Conservation (phyloP, 1,284 basidiomycete species). For the Trichosporon sp. region DNA sequence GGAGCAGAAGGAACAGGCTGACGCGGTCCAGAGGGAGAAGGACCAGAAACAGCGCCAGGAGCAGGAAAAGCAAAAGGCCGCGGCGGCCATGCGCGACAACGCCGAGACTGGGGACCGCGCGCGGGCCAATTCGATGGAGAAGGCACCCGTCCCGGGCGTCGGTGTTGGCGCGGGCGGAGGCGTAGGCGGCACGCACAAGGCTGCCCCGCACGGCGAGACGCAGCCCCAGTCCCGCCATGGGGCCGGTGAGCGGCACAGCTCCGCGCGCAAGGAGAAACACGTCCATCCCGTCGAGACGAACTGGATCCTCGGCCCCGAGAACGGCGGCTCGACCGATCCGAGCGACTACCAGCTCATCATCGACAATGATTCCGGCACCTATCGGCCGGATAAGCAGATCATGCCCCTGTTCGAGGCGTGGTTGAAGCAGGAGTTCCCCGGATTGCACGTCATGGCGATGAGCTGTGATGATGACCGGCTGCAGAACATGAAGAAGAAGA, state of each 20-base stretch:
- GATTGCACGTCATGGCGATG: constrained; percentile 64
- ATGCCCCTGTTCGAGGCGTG: constrained; percentile 57
- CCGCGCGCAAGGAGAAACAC: constrained; percentile 15
- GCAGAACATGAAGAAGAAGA: constrained; percentile 49
- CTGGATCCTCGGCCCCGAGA: constrained; percentile 19
- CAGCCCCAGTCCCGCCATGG: background rate
- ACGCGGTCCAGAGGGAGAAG: background rate
- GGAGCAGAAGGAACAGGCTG: background rate
- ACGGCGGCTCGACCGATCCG: constrained; percentile 40
- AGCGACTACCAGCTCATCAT: constrained; percentile 60
- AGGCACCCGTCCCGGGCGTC: background rate
- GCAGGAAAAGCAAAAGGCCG: background rate
- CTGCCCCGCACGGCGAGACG: background rate
- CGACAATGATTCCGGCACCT: constrained; percentile 62
- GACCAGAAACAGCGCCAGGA: background rate
- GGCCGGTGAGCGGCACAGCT: background rate
- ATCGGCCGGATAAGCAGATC: constrained; percentile 58
- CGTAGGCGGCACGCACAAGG: background rate
- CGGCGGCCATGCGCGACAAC: background rate
- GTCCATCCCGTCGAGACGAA: constrained; percentile 25
- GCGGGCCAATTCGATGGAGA: background rate
- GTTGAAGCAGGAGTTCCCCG: constrained; percentile 68
- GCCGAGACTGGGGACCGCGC: background rate
- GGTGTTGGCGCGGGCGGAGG: background rate
- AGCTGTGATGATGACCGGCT: constrained; percentile 64